These are phyloP conservation scores for Daldinia concentrica DNA, from an alignment of 495 filamentous ascomycete genomes.

Conservation along the genomic window DNA sequence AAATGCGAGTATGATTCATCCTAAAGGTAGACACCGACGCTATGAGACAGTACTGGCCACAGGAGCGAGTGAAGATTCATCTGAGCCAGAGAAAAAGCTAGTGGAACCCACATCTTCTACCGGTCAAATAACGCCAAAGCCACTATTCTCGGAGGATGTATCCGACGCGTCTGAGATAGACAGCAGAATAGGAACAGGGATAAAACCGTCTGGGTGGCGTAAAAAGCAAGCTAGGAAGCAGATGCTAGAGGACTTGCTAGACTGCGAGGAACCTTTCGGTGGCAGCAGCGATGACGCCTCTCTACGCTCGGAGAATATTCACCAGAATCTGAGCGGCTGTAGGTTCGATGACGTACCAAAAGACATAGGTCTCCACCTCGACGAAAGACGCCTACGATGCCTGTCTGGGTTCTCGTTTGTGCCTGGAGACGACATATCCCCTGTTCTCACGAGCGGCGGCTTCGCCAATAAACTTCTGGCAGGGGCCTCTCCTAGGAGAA, in stretches of 20 bases:
- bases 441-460: not conserved
- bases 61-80: not conserved
- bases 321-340: not conserved
- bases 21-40: conserved; percentile 3
- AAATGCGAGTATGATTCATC: not conserved
- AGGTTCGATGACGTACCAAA: not conserved
- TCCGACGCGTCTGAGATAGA: not conserved
- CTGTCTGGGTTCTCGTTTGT: conserved; percentile 33
- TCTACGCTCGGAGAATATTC: not conserved
- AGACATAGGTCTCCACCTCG: not conserved
- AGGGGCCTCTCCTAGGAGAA: not conserved
- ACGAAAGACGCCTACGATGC: conserved; percentile 12
- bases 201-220: not conserved
- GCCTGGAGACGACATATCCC: conserved; percentile 27
- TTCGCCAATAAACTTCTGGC: not conserved
- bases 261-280: not conserved
- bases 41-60: not conserved
- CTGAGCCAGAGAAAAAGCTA: not conserved
- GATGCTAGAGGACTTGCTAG: conserved; percentile 26
- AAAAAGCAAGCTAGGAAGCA: conserved; percentile 14
- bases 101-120: not conserved
- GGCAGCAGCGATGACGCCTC: not conserved
- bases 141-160: conserved; percentile 33
- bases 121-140: not conserved
- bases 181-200: not conserved